Evolutionary conservation across 306 rosid species (phyloP), one percentile per base, ranked within the genome.

Genomic region (Potentilla sterilis): DNA sequence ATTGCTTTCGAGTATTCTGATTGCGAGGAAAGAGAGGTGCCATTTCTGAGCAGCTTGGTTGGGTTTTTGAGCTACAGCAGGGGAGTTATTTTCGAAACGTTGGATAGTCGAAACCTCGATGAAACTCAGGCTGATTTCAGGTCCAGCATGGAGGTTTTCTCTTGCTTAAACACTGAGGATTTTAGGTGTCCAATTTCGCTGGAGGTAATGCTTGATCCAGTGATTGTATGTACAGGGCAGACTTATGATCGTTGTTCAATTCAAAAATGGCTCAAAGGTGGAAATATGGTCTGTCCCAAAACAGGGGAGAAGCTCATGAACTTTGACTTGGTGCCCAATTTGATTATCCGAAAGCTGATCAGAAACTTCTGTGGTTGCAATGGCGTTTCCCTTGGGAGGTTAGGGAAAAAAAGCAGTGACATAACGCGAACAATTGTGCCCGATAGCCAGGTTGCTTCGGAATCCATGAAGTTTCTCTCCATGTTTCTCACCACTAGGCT

Each of bases 131-230:
- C 41, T 3, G 86, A 90, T 22, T n/a, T 74, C 0, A 80, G 80
- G 65, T 41, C 69, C 75, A 81, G 75, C 65, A n/a, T 72, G 5
- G 90, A 88, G 80, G 75, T 70, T 4, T 18, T 85, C 1, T 64
- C 42, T 19, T 73, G 70, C 76, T 69, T 91, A 47, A 91, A 90
- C 67, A 88, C 82, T 0, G 87, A 87, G 59, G 98, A 94, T 70
- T 89, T 94, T 6, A 86, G 90, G 6, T 91, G 98, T 69, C 97
- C 98, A 4, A 91, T 94, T 75, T 90, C 98, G 0, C 89, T 94
- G 0, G 97, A 91, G 66, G 40, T 87, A 21, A 91, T 94, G 97
- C 83, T 80, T 3, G 97, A 94, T 32, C 98, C 98, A 6, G 98
- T 94, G 3, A 94, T 96, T 2, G 83, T 94, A 2, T 86, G 95